Evolutionary conservation across 2,329 filamentous ascomycete species (phyloP).

Genomic region (Penicillium sp.): DNA sequence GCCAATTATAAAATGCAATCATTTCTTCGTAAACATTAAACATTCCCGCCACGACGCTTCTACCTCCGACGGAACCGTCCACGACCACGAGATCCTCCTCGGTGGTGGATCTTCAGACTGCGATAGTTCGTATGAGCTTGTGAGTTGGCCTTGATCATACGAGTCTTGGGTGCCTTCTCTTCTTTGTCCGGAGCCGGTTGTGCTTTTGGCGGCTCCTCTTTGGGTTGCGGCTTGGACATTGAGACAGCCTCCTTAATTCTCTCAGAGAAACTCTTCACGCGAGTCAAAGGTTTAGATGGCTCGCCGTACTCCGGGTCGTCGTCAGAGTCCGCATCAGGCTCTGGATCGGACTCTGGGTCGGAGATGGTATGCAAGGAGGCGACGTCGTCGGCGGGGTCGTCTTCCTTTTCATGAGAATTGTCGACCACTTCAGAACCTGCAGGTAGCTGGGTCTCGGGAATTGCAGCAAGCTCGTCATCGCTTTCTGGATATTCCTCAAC

Average conservation of each 20-base stretch:
- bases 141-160: conserved; percentile 42
- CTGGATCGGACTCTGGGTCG: conserved; percentile 29
- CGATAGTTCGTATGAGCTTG: conserved; percentile 52
- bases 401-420: conserved; percentile 11
- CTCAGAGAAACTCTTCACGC: conserved; percentile 38
- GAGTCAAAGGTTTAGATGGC: conserved; percentile 18
- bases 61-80: conserved; percentile 43
- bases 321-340: conserved; percentile 24
- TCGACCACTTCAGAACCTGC: conserved; percentile 14
- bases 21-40: conserved; percentile 15
- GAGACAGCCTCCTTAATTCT: conserved; percentile 41
- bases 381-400: conserved; percentile 12
- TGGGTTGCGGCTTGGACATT: conserved; percentile 17
- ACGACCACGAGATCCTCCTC: conserved; percentile 36
- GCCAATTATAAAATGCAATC: conserved; percentile 24
- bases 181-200: conserved; percentile 18
- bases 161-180: conserved; percentile 27
- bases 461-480: conserved; percentile 33
- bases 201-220: conserved; percentile 18
- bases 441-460: conserved; percentile 32
- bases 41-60: not conserved
- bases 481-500: conserved; percentile 21
- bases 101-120: conserved; percentile 49
- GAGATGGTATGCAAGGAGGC: conserved; percentile 32
- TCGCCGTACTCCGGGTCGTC: conserved; percentile 34